phyloP scores from a whole-genome alignment of 75 land plant genomes.

The Pseudotsuga menziesii region DNA sequence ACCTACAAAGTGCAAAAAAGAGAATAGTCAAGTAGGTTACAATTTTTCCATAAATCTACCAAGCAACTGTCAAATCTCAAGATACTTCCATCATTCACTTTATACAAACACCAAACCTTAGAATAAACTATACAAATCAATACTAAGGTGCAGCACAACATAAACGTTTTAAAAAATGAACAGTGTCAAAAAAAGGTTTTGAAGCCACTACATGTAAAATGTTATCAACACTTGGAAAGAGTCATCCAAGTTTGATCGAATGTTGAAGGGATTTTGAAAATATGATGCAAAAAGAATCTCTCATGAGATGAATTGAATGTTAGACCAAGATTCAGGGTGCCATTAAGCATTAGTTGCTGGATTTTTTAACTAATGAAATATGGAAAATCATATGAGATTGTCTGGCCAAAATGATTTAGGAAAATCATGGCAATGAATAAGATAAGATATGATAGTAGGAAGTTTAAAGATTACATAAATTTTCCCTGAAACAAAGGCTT shows the following conservation, averaged over 20 bases:
- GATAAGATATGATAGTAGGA: not conserved
- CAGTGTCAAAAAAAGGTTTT: not conserved
- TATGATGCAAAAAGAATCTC: not conserved
- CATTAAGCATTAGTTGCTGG: no score
- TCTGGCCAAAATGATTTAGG: not conserved
- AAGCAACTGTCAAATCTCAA: not conserved
- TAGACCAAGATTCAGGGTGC: no score
- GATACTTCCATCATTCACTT: not conserved
- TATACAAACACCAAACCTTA: slow-evolving; percentile 64
- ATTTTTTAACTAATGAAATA: no score
- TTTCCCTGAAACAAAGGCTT: not conserved
- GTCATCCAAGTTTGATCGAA: not conserved
- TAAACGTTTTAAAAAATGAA: not conserved
- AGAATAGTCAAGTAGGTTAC: not conserved
- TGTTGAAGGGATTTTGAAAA: not conserved
- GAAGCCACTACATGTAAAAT: not conserved
- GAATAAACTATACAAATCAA: not conserved
- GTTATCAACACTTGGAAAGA: not conserved
- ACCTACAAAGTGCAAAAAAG: slow-evolving; percentile 43
- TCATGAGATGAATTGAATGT: not conserved
- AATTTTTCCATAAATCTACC: not conserved
- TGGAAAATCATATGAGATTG: no score
- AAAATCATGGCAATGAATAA: not conserved
- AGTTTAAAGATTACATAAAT: not conserved
- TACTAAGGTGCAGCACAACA: not conserved